phyloP scores from a whole-genome alignment of 345 rosid genomes.

The Luvunga scandens region DNA sequence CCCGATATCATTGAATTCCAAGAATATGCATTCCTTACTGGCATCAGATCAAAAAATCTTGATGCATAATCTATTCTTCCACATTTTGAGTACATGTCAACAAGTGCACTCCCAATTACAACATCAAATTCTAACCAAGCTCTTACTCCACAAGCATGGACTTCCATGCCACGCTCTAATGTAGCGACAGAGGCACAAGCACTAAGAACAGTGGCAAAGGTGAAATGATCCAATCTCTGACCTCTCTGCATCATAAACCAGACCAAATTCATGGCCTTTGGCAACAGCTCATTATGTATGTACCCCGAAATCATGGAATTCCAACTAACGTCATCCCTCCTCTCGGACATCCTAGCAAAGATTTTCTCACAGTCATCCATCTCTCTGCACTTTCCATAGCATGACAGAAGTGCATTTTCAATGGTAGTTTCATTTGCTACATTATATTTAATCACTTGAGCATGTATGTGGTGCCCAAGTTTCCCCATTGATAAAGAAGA shows the following conservation, averaged over 20 bases:
- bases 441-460: constrained; percentile 49
- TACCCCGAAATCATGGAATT: constrained; percentile 90
- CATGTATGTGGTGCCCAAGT: constrained; percentile 68
- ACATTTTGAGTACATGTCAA: constrained; percentile 97
- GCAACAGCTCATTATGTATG: constrained; percentile 64
- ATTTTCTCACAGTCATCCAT: constrained; percentile 73
- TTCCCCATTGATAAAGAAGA: constrained; percentile 51
- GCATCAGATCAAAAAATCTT: constrained; percentile 67
- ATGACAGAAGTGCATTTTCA: constrained; percentile 82
- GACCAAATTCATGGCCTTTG: constrained; percentile 78
- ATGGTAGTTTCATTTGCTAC: constrained; percentile 46
- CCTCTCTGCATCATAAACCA: constrained; percentile 78
- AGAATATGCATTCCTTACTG: constrained; percentile 71
- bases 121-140: constrained; percentile 77
- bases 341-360: constrained; percentile 70
- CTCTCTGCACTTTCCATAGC: constrained; percentile 83
- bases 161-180: constrained; percentile 89
- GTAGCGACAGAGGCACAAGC: constrained; percentile 95
- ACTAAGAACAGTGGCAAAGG: constrained; percentile 91
- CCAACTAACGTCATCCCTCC: constrained; percentile 84
- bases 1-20: constrained; percentile 98
- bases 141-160: constrained; percentile 78
- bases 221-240: constrained; percentile 67
- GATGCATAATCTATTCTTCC: constrained; percentile 91
- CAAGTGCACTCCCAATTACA: constrained; percentile 86